Evolutionary conservation across 495 filamentous ascomycete species (phyloP), one percentile per base, ranked within the genome.

Genomic region (Apodospora peruviana): DNA sequence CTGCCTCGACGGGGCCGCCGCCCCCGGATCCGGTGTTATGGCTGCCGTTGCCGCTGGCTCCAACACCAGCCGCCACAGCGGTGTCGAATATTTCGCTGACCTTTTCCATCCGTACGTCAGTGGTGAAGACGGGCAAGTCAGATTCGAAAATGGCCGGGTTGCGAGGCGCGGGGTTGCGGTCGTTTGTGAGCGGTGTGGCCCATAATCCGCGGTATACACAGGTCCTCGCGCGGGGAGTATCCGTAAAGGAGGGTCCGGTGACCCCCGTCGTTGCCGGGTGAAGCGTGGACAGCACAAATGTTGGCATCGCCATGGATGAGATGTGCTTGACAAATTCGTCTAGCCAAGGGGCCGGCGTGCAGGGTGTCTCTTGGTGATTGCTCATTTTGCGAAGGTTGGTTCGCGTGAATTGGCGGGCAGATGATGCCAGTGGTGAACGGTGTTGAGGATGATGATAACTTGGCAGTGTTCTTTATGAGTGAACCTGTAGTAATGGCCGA

Each of bases 51-150:
- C 40, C 37, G n/a, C n/a, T n/a, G n/a, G n/a, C n/a, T n/a, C n/a
- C n/a, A n/a, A n/a, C n/a, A n/a, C n/a, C n/a, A 16, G 11, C 20
- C 3, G 7, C 41, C 1, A 18, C 53, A 18, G 63, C 63, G 19
- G 61, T 69, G 34, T 66, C 70, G 36, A 83, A 75, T 0, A 96
- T 55, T 62, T 96, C 84, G 2, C 65, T 65, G 2, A 83, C 71
- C 71, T 98, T 98, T 25, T 83, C 75, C 88, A 90, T 95, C 10
- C 93, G 76, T 9, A 78, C 76, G 62, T 98, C 93, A 0, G 91
- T 95, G 0, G 91, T 96, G 51, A 97, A 84, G 1, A 86, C 82
- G 3, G 83, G 73, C 49, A 88, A 66, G 54, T 97, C 90, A 45
- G 79, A 87, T 42, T 86, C 82, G 60, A 75, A 95, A 0, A 82